Base-by-base conservation (phyloP, 495 filamentous ascomycete species). In the Penicillium steckii region DNA sequence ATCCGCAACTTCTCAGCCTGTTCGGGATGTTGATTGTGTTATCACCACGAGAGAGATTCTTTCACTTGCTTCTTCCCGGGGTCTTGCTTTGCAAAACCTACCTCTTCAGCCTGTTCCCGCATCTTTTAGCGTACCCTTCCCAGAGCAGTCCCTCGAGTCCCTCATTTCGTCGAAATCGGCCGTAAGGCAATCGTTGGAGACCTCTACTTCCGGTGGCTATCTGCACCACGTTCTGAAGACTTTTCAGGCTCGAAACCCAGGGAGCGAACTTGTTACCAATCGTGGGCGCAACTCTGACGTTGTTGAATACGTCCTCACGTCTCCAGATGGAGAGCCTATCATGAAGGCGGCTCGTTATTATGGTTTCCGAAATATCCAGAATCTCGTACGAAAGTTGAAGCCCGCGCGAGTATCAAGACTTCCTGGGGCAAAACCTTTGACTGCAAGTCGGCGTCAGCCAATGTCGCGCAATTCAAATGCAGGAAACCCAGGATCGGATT, bases 291-390 rank as follows among this genome's bases (percentile, higher is more conserved):
- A 98, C 62, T 81, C 84, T 24, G 94, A 98, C 59, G 91, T 97
- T 2, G 77, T 89, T 13, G 95, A 97, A 43, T 96, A 91, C 63
- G 70, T 79, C 4, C 73, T 96, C 30, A 72, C 79, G 29, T 71
- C 71, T 3, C 44, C 70, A 23, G 72, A 73, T 2, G 81, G 81
- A 2, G 71, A 84, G 37, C 69, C 79, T 1, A 60, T 95, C 10
- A 82, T 96, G 73, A 88, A 85, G 60, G 85, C 90, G 23, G 91
- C 91, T 15, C 83, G 94, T 44, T 97, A 91, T 62, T 98, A 97
- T 63, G 94, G 94, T 2, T 98, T 97, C 74, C 80, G 93, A 26
- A 98, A 98, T 58, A 98, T 98, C 54, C 93, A 97, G 66, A 98
- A 98, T 57, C 79, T 98, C 13, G 95, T 98, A 23, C 82, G 94